Base-by-base conservation (phyloP, 225 moss, liverwort and hornwort species). In the Polytrichum formosum region DNA sequence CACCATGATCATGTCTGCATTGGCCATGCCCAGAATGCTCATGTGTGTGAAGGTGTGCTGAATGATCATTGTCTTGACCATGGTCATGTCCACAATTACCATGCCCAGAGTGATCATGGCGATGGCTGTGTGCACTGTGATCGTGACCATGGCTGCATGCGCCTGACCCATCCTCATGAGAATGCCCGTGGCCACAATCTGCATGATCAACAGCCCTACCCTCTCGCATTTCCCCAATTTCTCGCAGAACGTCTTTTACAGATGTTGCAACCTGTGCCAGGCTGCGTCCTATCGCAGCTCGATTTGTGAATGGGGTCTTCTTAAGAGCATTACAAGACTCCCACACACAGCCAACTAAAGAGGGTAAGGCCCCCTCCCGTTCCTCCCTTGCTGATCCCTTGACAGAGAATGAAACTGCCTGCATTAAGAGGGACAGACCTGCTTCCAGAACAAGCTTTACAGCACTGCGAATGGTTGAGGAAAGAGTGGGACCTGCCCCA, bases 221-320 rank as follows among this genome's bases (percentile, higher is more conserved):
- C 31, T 79, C 82, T 5, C 73, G 83, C 86, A 86, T 86, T 68
- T 86, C 86, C 0, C 79, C 84, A 28, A 89, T 86, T 55, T 89
- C 89, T 9, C 89, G 86, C 67, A 86, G 31, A 4, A 89, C 89
- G 7, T 89, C 89, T 62, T 86, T 86, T n/a, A 86, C 83, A 19
- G 86, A 86, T 1, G 89, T 81, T 0, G 86, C 86, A 56, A 86
- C 79, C 66, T 89, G 89, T 1, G 86, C 86, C 61, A 89, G 67
- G 75, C 69, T 81, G 27, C 89, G 83, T 20, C 89, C 89, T 30
- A 89, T 86, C 0, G 89, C 89, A 56, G 86, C 89, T 29, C 89
- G 79, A 19, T 89, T 89, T 20, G 85, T 86, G 23, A n/a, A 81
- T 18, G 89, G 89, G 0, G 79, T 83, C 63, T 74, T 89, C 72